phyloP scores from a whole-genome alignment of 768 basidiomycete genomes.

The Hygrocybe punicea region DNA sequence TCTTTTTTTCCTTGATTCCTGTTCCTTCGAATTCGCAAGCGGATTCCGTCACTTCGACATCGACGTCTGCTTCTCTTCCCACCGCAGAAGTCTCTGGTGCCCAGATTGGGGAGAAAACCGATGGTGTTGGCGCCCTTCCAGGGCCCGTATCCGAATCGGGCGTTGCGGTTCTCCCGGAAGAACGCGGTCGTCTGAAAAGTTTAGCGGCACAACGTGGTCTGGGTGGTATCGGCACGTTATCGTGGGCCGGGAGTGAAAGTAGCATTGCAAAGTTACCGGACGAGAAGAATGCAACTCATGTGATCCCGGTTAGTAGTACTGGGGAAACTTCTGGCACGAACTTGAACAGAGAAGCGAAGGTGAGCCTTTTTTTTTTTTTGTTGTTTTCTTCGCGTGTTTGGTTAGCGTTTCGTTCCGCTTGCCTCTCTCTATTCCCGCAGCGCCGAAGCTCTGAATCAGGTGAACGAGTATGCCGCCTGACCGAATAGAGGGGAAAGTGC shows the following conservation, averaged over 20 bases:
- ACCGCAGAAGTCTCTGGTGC: slow-evolving; percentile 4
- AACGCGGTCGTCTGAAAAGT: slow-evolving; percentile 21
- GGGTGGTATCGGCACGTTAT: slow-evolving; percentile 43
- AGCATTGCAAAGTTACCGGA: slow-evolving; percentile 1
- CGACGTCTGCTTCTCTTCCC: slow-evolving; percentile 1
- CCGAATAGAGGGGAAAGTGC: too few species aligned
- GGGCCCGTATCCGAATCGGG: slow-evolving; percentile 43
- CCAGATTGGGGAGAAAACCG: slow-evolving; percentile 13
- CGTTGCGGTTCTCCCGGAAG: slow-evolving; percentile 50
- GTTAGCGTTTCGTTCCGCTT: too few species aligned
- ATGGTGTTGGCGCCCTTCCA: slow-evolving; percentile 50
- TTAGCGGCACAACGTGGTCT: background rate
- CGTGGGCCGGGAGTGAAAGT: slow-evolving; percentile 37
- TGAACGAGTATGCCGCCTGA: too few species aligned
- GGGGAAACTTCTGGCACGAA: background rate
- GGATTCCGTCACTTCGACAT: background rate
- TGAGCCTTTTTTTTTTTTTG: background rate
- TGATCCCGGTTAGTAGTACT: background rate
- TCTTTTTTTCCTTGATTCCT: too few species aligned
- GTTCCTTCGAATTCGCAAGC: background rate
- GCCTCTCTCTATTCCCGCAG: too few species aligned
- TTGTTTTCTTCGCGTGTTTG: background rate
- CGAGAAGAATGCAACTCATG: background rate
- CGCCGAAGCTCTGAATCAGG: too few species aligned
- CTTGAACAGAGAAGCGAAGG: background rate